These are phyloP conservation scores for Sapria himalayana DNA, from an alignment of 345 rosid species.

Conservation along the genomic window DNA sequence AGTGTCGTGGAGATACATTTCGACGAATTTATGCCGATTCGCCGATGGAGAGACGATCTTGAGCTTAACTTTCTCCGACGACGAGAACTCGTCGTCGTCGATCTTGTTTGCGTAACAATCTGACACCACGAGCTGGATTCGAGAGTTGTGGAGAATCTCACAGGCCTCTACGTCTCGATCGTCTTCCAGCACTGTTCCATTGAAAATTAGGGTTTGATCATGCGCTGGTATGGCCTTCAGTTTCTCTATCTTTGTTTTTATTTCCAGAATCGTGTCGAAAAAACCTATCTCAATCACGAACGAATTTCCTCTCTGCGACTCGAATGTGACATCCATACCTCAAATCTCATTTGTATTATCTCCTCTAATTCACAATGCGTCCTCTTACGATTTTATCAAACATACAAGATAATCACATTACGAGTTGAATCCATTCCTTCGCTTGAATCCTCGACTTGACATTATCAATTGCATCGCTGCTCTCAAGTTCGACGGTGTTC, in stretches of 20 bases:
- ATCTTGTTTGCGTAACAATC: too few species aligned
- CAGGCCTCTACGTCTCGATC: constrained; percentile 33
- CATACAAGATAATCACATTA: too few species aligned
- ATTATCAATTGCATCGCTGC: too few species aligned
- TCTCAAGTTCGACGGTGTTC: too few species aligned
- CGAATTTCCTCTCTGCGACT: constrained; percentile 23
- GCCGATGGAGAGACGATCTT: constrained; percentile 6
- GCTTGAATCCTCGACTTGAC: too few species aligned
- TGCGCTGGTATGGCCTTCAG: constrained; percentile 34
- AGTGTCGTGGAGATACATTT: constrained; percentile 17
- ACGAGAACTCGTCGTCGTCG: neutral
- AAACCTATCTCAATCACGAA: constrained; percentile 65
- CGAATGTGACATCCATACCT: constrained; percentile 67
- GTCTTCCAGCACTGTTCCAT: constrained; percentile 43
- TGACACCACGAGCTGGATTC: constrained; percentile 28
- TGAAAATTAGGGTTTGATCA: constrained; percentile 42
- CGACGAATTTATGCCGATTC: constrained; percentile 1
- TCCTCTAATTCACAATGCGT: too few species aligned
- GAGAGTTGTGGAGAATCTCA: constrained; percentile 39
- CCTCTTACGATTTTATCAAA: too few species aligned
- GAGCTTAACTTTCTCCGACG: constrained; percentile 7
- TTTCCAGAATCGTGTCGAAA: constrained; percentile 51
- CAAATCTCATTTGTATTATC: too few species aligned
- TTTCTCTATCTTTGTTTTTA: constrained; percentile 55
- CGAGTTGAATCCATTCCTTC: too few species aligned